Base-by-base conservation (phyloP, 306 rosid species). In the Sphenostylis stenocarpa region DNA sequence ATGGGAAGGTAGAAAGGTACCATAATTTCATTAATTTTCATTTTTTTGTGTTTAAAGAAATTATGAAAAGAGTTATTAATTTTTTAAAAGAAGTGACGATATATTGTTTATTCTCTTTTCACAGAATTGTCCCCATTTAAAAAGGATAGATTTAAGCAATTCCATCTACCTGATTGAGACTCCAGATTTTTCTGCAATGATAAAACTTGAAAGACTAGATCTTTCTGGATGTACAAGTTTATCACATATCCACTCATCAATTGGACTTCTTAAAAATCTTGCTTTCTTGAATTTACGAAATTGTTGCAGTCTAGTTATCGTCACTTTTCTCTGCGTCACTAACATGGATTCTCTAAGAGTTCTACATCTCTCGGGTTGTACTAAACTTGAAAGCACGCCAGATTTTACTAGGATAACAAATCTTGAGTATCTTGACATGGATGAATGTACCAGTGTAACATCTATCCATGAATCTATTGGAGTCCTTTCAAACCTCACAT, bases 1-100 rank as follows among this genome's bases (percentile, higher is more conserved):
- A 7, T 81, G 84, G 84, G 60, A 68, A 12, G 84, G 70, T 26
- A 12, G 0, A 16, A 81, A 60, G 84, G 81, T 81, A 48, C 5
- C 8, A 13, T 47, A 49, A 5, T 12, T 4, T 21, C 41, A 11
- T 5, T 20, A 36, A 3, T 55, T 23, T 55, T 23, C 5, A 23
- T 13, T 9, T 36, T 34, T 34, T 2, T 34, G 1, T 2, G 2
- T 4, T 57, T 12, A 5, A 28, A 58, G 3, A 5, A 29, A 58
- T 28, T 6, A 13, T 26, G 64, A 7, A 57, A 56, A 4, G 3
- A 24, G 14, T 7, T 2, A 58, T 2, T 34, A 34, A 34, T 9
- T 34, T 34, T 6, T 6, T 9, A 6, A 34, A 34, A 34, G 9
- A 34, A 29, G 33, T 1, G 11, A 55, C 11, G 3, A 20, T 0